phyloP scores from a whole-genome alignment of 2,329 filamentous ascomycete genomes.

The Leptographium flavum region DNA sequence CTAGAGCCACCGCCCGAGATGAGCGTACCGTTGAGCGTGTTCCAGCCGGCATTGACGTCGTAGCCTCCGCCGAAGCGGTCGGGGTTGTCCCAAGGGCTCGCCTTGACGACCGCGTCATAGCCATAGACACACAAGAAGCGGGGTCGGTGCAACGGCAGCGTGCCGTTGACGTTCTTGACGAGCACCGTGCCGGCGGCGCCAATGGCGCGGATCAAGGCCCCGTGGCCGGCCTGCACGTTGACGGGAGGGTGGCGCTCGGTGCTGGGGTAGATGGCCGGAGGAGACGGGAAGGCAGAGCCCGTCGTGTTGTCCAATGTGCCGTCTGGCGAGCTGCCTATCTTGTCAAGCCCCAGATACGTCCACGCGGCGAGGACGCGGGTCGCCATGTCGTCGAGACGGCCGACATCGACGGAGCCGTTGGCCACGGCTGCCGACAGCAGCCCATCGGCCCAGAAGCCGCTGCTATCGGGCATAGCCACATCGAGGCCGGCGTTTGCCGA shows the following conservation, averaged over 20 bases:
- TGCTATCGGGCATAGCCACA: slow-evolving; percentile 50
- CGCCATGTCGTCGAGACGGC: slow-evolving; percentile 65
- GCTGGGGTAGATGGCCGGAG: slow-evolving; percentile 26
- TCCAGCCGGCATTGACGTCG: slow-evolving; percentile 32
- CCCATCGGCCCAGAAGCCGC: slow-evolving; percentile 36
- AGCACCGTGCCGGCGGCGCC: slow-evolving; percentile 43
- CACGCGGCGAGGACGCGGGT: slow-evolving; percentile 42
- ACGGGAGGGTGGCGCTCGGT: slow-evolving; percentile 49
- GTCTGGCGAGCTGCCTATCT: too few relatives aligned
- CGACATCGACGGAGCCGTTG: slow-evolving; percentile 60
- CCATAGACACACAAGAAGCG: slow-evolving; percentile 45
- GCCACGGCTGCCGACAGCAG: slow-evolving; percentile 63
- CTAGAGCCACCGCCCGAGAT: slow-evolving; percentile 37
- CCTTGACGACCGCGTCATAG: slow-evolving; percentile 41
- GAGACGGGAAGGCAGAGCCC: slow-evolving; percentile 14
- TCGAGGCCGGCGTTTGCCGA: slow-evolving; percentile 48
- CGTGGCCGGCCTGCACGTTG: slow-evolving; percentile 37
- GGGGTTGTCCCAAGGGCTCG: slow-evolving; percentile 31
- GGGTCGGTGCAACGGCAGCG: slow-evolving; percentile 31
- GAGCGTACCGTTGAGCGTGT: slow-evolving; percentile 37
- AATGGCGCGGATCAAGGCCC: slow-evolving; percentile 32
- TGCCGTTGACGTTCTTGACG: slow-evolving; percentile 48
- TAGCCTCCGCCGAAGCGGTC: slow-evolving; percentile 22
- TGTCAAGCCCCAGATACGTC: slow-evolving; percentile 18
- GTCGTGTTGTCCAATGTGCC: too few relatives aligned